These are phyloP conservation scores for Cladophialophora psammophila DNA, from an alignment of 2,329 filamentous ascomycete species.

Conservation along the genomic window DNA sequence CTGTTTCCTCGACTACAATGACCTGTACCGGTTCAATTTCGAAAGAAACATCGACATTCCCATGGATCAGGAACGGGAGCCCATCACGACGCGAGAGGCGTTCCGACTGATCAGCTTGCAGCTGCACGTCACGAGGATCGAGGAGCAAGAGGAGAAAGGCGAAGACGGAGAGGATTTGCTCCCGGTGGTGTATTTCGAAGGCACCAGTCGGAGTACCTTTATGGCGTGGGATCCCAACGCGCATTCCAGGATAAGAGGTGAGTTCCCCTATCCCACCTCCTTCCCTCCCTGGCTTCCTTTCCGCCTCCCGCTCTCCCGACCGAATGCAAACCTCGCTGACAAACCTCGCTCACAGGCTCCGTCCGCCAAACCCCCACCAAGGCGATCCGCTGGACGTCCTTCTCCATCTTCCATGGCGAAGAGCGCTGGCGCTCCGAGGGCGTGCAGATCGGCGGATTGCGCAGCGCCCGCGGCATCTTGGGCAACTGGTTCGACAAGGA, in stretches of 20 bases:
- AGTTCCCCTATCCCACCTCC: slow-evolving; percentile 16
- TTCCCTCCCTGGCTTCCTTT: slow-evolving; percentile 22
- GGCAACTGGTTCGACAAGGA: slow-evolving; percentile 84
- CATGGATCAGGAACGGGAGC: slow-evolving; percentile 55
- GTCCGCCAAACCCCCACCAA: slow-evolving; percentile 72
- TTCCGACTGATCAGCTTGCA: slow-evolving; percentile 75
- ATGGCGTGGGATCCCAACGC: slow-evolving; percentile 72
- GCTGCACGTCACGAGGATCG: slow-evolving; percentile 67
- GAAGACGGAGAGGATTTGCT: slow-evolving; percentile 20
- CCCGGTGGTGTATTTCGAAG: slow-evolving; percentile 73
- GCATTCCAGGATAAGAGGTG: slow-evolving; percentile 70
- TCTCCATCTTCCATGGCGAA: slow-evolving; percentile 69
- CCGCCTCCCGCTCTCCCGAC: neutral
- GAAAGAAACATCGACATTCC: slow-evolving; percentile 51
- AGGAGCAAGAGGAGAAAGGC: slow-evolving; percentile 64
- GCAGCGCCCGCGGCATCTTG: slow-evolving; percentile 70
- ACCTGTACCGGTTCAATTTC: slow-evolving; percentile 78
- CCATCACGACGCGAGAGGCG: slow-evolving; percentile 70
- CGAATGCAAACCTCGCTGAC: neutral
- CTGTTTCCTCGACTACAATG: slow-evolving; percentile 69
- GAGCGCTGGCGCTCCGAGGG: slow-evolving; percentile 80
- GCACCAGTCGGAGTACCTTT: slow-evolving; percentile 68
- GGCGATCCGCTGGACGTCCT: slow-evolving; percentile 77
- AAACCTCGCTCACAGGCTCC: slow-evolving; percentile 53
- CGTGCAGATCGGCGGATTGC: slow-evolving; percentile 73